phyloP scores from a whole-genome alignment of 371 early-diverging fungal genomes.

The Astathelohania contejeani region DNA sequence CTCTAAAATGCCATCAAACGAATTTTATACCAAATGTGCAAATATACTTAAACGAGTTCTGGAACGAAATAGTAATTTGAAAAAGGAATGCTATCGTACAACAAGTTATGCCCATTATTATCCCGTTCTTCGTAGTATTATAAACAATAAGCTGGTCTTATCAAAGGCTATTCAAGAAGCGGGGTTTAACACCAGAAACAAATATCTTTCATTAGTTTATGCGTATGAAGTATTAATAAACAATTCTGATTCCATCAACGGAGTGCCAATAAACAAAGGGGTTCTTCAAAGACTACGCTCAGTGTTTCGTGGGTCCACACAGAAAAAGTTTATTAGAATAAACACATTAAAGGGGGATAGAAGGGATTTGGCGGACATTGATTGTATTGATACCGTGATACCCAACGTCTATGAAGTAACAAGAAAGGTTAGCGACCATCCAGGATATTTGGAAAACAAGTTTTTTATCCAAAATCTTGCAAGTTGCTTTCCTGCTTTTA shows the following conservation, averaged over 20 bases:
- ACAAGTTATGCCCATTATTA: too few relatives aligned
- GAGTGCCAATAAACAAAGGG: not conserved
- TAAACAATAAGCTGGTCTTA: not conserved
- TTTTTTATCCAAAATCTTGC: constrained; percentile 49
- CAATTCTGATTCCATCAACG: not conserved
- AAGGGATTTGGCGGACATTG: not conserved
- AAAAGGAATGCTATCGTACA: too few relatives aligned
- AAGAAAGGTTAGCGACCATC: not conserved
- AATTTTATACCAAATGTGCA: too few relatives aligned
- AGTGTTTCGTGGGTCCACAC: not conserved
- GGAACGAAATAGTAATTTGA: too few relatives aligned
- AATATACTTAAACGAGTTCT: too few relatives aligned
- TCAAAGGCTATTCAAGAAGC: not conserved
- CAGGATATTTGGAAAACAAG: constrained; percentile 19
- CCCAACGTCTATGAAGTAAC: not conserved
- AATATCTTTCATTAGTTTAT: not conserved
- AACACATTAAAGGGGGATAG: not conserved
- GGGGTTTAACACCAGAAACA: not conserved
- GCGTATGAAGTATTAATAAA: not conserved
- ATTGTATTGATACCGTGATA: not conserved
- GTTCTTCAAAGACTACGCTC: not conserved
- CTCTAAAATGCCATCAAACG: too few relatives aligned
- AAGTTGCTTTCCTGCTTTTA: constrained; percentile 85
- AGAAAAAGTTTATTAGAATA: not conserved
- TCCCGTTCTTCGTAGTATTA: not conserved